These are phyloP conservation scores for Fusarium neocosmosporiellum DNA, from an alignment of 2,329 filamentous ascomycete species.

Conservation along the genomic window DNA sequence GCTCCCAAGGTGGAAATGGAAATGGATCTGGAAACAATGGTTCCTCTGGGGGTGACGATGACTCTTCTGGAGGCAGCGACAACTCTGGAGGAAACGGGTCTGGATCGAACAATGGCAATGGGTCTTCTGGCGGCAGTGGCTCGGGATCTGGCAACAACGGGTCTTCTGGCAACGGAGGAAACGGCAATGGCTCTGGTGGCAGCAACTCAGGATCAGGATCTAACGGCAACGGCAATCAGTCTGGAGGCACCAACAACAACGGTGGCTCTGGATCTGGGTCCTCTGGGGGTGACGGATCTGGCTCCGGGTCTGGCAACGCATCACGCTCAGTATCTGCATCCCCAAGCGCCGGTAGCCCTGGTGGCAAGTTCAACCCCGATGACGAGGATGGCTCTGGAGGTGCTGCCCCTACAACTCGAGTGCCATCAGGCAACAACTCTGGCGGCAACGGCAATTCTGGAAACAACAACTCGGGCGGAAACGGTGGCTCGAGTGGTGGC, in stretches of 20 bases:
- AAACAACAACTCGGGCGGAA: background rate
- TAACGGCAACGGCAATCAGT: background rate
- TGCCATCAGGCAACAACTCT: background rate
- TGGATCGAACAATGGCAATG: background rate
- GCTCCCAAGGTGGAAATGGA: background rate
- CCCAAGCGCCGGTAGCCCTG: background rate
- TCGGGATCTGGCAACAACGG: background rate
- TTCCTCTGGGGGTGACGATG: background rate
- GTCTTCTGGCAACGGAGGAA: background rate
- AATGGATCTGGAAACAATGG: background rate
- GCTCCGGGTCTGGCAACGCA: background rate
- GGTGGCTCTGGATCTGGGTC: background rate
- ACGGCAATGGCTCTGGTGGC: background rate
- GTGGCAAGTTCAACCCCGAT: background rate
- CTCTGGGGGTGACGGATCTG: background rate
- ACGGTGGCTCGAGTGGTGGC: background rate
- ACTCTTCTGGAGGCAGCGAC: background rate
- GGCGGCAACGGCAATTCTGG: background rate
- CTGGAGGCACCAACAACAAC: background rate
- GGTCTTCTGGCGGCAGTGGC: background rate
- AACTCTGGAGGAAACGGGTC: background rate
- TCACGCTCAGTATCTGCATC: background rate
- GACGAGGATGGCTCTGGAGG: background rate
- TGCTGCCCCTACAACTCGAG: background rate
- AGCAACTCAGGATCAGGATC: background rate